Evolutionary conservation across 805 yeast genomes (phyloP).

Genomic region (Yarrowia alimentaria): DNA sequence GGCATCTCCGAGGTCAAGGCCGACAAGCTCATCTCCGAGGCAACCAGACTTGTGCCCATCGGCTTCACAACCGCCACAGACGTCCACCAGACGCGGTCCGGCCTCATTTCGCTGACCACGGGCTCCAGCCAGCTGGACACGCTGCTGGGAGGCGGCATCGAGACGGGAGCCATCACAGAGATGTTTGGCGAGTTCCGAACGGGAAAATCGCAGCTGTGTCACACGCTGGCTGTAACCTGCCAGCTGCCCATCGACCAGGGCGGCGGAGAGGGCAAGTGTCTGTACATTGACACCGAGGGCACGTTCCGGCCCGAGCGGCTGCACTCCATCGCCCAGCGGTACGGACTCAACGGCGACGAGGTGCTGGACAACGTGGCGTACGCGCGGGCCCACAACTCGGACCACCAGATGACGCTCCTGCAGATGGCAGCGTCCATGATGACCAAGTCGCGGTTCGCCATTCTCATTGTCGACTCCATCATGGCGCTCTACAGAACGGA

Average conservation of each 20-base stretch:
- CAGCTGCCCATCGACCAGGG: conserved; percentile 96
- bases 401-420: conserved; percentile 83
- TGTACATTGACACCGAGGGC: conserved; percentile 95
- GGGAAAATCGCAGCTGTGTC: conserved; percentile 95
- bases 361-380: conserved; percentile 97
- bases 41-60: conserved; percentile 84
- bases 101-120: conserved; percentile 87
- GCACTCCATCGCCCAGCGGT: conserved; percentile 85
- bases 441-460: conserved; percentile 88
- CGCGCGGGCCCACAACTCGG: conserved; percentile 96
- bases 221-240: conserved; percentile 93
- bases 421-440: conserved; percentile 93
- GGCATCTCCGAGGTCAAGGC: conserved; percentile 97
- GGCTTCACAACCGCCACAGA: conserved; percentile 98
- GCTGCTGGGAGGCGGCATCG: conserved; percentile 91
- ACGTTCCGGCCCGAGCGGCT: conserved; percentile 92
- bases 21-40: conserved; percentile 76
- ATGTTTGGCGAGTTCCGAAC: conserved; percentile 97
- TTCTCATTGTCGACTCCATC: conserved; percentile 92
- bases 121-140: conserved; percentile 95
- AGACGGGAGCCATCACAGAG: conserved; percentile 96
- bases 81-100: conserved; percentile 84
- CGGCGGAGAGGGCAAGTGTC: conserved; percentile 97
- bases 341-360: conserved; percentile 87
- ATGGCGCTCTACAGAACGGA: conserved; percentile 97